Evolutionary conservation across 768 basidiomycete genomes (phyloP).

Genomic region (Boletus tomentosulus): DNA sequence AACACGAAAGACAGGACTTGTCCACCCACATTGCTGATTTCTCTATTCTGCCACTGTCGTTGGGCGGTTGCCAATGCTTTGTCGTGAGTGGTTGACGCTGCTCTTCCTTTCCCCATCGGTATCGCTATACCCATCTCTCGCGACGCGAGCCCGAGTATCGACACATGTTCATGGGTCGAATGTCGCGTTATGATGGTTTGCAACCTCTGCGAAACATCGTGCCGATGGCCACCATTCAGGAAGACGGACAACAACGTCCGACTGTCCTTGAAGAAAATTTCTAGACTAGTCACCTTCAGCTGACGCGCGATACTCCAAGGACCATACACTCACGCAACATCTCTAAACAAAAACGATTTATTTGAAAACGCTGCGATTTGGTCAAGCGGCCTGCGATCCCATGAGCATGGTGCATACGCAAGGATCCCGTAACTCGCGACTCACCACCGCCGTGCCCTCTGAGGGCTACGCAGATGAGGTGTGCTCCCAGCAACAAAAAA

Average conservation of each 20-base stretch:
- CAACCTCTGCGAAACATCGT: slow-evolving; percentile 54
- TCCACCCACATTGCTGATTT: slow-evolving; percentile 80
- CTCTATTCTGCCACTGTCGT: slow-evolving; percentile 81
- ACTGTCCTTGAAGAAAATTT: slow-evolving; percentile 92
- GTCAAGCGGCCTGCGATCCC: slow-evolving; percentile 58
- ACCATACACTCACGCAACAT: slow-evolving; percentile 68
- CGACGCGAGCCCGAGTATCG: slow-evolving; percentile 46
- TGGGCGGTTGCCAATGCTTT: slow-evolving; percentile 65
- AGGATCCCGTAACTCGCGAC: slow-evolving; percentile 12
- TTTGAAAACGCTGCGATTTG: slow-evolving; percentile 77
- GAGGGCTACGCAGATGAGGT: slow-evolving; percentile 73
- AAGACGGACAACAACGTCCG: slow-evolving; percentile 85
- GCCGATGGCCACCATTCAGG: slow-evolving; percentile 59
- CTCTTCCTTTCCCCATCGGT: slow-evolving; percentile 19
- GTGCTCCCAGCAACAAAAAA: slow-evolving; percentile 84
- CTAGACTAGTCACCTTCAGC: slow-evolving; percentile 48
- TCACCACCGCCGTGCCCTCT: slow-evolving; percentile 80
- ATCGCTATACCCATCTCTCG: slow-evolving; percentile 33
- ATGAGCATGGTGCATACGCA: background rate
- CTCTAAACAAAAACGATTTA: slow-evolving; percentile 84
- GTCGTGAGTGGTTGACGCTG: slow-evolving; percentile 9
- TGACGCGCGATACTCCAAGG: background rate
- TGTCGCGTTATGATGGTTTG: slow-evolving; percentile 41
- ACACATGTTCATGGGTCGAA: slow-evolving; percentile 33
- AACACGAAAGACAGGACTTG: background rate